Base-by-base conservation (phyloP, 306 rosid genomes). In the Arachis hypogaea region DNA sequence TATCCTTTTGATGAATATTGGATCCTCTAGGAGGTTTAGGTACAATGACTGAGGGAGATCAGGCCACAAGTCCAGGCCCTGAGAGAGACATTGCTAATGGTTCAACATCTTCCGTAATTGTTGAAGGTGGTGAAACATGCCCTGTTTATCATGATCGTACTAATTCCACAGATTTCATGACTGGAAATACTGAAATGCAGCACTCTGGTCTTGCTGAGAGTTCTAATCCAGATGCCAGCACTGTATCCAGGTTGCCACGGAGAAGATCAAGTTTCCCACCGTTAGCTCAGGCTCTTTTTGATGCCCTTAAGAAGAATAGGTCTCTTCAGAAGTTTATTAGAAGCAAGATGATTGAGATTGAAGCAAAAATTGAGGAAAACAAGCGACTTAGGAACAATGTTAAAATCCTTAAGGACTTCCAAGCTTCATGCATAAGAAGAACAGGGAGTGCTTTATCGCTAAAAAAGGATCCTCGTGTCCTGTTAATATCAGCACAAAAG, bases 351-450 rank as follows among this genome's bases (percentile, higher is more conserved):
- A 63, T 83, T 76, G 88, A 85, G 61, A 72, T 91, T 50, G 94
- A 94, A 86, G 87, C 89, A n/a, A 91, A 84, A 88, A 84, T 91
- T 74, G 95, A 86, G 85, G 89, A 89, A 81, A 94, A 86, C 84
- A 86, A 83, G 70, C 62, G 58, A 65, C 70, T 89, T 54, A 85
- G 76, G 84, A 80, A 88, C 16, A 86, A 82, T 54, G 82, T 85
- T 66, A 91, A 91, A 86, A 62, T 88, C 84, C 88, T 94, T 45
- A 91, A 82, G 82, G 98, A 85, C 70, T 86, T 94, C 80, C 92
- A 91, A 77, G 75, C 55, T 82, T 79, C 87, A 65, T 94, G 97
- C 79, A 82, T 59, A 70, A 85, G 79, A 78, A 87, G 82, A 75
- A 94, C 91, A 6, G 88, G 92, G 77, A 79, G 51, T 11, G 90